Evolutionary conservation across 2,329 filamentous ascomycete species (phyloP), one percentile per base, ranked within the genome.

Genomic region (Epichloe typhina): DNA sequence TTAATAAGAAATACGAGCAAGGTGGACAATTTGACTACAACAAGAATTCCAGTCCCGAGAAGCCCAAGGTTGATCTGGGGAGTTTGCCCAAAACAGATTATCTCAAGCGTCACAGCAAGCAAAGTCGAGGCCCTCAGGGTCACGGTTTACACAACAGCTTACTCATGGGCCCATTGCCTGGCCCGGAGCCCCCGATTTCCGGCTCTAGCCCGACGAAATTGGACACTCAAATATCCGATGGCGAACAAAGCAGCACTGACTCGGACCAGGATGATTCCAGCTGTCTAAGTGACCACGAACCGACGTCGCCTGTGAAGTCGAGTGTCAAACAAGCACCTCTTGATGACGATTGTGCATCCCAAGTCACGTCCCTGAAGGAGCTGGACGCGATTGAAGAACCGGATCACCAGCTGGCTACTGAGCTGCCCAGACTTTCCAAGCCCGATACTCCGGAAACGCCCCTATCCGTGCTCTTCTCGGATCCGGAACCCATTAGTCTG

Each of bases 1-100:
- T 77, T 42, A 78, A 75, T 55, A 77, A 74, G 55, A 81, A 81
- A 56, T 82, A 82, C 54, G 72, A 77, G 55, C 71, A 73, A 44
- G 75, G 73, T 4, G 78, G 78, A 13, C 69, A 72, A 2, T 82
- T 77, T 53, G 71, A 76, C 52, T 76, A 61, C 59, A 61, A 60
- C 47, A 60, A 66, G 57, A 59, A 64, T 19, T 58, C 62, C 50
- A 35, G 59, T 41, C 60, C 64, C 40, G 61, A 60, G 44, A 65
- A 59, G 36, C 53, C 56, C 19, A 66, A 57, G 40, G 55, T 56
- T 40, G 62, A 63, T 26, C 56, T 59, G 4, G 65, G 66, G 13
- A 61, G 62, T 15, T 66, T 73, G 7, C 69, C 73, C 2, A 72
- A 70, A 15, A 72, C 73, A 1, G 68, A 72, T 47, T 76, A 76